Evolutionary conservation across 148 eudicot genomes (phyloP), one percentile per base, ranked within the genome.

Genomic region (Silene uniflora): DNA sequence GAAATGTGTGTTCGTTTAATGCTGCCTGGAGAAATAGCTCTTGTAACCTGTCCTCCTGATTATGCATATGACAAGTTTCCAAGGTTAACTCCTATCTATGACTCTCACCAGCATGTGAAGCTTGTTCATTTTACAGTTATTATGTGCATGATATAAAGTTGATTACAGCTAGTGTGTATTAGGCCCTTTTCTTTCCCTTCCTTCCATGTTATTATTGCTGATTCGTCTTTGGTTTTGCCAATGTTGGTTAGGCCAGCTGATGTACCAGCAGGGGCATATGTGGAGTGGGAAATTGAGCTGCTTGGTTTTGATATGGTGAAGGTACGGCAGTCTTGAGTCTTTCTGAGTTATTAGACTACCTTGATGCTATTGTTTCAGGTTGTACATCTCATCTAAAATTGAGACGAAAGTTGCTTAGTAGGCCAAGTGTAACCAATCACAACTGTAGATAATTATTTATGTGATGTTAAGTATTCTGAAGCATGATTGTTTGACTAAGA

Each of bases 241-340:
- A 44, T 32, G 77, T 46, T 81, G 62, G 75, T 70, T 75, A 95
- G 99, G 92, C 97, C 99, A 75, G 77, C 83, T 72, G 83, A 81
- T 81, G 99, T 95, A 79, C 96, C 97, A 46, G 88, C 86, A 88
- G 97, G 97, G 82, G 91, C 86, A 71, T 83, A 83, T 81, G 84
- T 95, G 78, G 92, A 90, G 72, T 95, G 99, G 97, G 96, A 89
- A 87, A 95, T 95, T 78, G 99, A 95, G 84, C 96, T 95, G 75
- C 93, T 92, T 87, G 94, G 85, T 77, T 95, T 92, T 83, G 91
- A 95, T 82, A 92, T 77, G 86, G 90, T 83, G 61, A 92, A 92
- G 97, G 99, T 92, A 83, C 23, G 39, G 42, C 62, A 35, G 23
- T 72, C 24, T 72, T 24, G 44, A 10, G 44, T n/a, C 25, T 7